A percentile compares a stretch with the other conserved stretches of the same genome.
These are phyloP conservation scores for Paecilomyces sp. DNA, from an alignment of 2,329 filamentous ascomycete species.

Conservation along the genomic window DNA sequence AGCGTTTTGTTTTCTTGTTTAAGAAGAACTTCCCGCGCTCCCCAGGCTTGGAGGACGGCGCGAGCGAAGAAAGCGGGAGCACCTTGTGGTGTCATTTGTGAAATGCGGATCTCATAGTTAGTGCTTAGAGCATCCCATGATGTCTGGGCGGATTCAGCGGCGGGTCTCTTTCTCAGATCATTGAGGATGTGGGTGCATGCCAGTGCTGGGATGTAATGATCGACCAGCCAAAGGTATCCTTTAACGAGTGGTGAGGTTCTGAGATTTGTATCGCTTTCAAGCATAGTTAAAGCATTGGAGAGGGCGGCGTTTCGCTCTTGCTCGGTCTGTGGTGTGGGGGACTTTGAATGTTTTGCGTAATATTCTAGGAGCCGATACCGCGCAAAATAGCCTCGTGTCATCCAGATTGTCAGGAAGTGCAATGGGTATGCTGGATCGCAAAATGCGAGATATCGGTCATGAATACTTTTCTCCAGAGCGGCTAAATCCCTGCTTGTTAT, in stretches of 20 bases:
- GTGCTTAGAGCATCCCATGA: conserved; percentile 42
- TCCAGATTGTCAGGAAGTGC: conserved; percentile 44
- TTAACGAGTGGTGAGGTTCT: conserved; percentile 34
- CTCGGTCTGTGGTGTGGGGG: conserved; percentile 17
- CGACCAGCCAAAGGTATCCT: conserved; percentile 36
- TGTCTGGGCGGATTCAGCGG: conserved; percentile 20
- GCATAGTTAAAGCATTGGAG: conserved; percentile 26
- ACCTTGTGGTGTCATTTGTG: neutral
- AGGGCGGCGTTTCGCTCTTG: conserved; percentile 22
- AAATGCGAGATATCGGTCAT: conserved; percentile 40
- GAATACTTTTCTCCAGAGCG: conserved; percentile 33
- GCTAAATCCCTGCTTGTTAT: conserved; percentile 22
- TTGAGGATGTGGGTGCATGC: conserved; percentile 42
- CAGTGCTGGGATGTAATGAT: conserved; percentile 42
- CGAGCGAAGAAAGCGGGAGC: conserved; percentile 26
- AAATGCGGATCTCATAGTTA: conserved; percentile 36
- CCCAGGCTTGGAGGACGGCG: conserved; percentile 37
- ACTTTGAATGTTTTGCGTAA: conserved; percentile 25
- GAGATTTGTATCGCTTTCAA: conserved; percentile 42
- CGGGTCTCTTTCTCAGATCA: conserved; percentile 33
- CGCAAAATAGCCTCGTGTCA: conserved; percentile 38
- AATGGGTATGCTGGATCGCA: conserved; percentile 36
- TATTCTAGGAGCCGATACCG: conserved; percentile 46
- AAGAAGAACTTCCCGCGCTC: conserved; percentile 16
- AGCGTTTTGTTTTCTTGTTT: conserved; percentile 8